Percentiles rank a stretch among this genome's conserved stretches.
Evolutionary conservation across 2,329 filamentous ascomycete genomes (phyloP).

Genomic region (Tolypocladium tundrense): DNA sequence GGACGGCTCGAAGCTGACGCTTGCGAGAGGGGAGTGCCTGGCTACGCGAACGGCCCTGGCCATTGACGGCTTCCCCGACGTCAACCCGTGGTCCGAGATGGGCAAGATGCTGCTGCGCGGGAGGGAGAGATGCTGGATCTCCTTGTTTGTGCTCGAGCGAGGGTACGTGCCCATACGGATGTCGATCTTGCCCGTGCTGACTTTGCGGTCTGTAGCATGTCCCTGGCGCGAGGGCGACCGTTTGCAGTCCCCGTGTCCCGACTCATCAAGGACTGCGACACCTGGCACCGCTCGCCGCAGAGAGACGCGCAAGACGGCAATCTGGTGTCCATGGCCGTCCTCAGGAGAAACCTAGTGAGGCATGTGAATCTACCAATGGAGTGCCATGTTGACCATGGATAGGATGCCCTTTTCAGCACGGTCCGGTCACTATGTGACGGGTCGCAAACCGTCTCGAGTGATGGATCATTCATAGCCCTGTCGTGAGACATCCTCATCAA

Average conservation of each 20-base stretch:
- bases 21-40: slow-evolving; percentile 60
- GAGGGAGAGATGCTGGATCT: slow-evolving; percentile 60
- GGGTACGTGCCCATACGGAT: slow-evolving; percentile 30
- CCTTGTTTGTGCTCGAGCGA: slow-evolving; percentile 61
- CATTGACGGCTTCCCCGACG: slow-evolving; percentile 56
- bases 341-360: slow-evolving; percentile 54
- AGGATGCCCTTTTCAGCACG: slow-evolving; percentile 46
- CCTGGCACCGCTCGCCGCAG: slow-evolving; percentile 55
- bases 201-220: slow-evolving; percentile 34
- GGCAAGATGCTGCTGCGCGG: slow-evolving; percentile 52
- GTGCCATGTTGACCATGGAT: slow-evolving; percentile 1
- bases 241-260: slow-evolving; percentile 59
- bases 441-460: slow-evolving; percentile 35
- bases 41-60: slow-evolving; percentile 53
- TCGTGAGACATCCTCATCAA: slow-evolving; percentile 15
- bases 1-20: slow-evolving; percentile 30
- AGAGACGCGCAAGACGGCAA: slow-evolving; percentile 59
- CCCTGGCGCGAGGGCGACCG: slow-evolving; percentile 56
- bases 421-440: slow-evolving; percentile 51
- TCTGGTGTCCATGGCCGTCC: slow-evolving; percentile 60
- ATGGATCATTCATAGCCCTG: slow-evolving; percentile 43
- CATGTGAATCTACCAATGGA: neutral
- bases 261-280: slow-evolving; percentile 56
- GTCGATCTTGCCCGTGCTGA: neutral
- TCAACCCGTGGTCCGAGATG: slow-evolving; percentile 49